Evolutionary conservation across 257 asterid genomes (phyloP).

Genomic region (Oldenlandia corymbosa): DNA sequence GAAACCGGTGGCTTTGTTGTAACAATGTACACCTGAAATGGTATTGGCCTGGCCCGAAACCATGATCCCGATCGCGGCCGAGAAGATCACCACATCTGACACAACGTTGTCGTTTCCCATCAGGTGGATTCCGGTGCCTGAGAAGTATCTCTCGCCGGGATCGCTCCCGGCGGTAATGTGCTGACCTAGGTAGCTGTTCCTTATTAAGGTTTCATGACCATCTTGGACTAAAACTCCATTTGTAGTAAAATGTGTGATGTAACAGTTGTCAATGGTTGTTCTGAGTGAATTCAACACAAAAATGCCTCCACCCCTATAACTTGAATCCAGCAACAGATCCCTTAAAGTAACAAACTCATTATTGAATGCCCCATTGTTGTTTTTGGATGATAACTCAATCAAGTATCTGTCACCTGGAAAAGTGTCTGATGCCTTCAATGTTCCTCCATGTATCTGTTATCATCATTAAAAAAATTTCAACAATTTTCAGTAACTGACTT

Average conservation of each 20-base stretch:
- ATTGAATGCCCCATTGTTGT: slow-evolving; percentile 32
- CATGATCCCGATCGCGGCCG: slow-evolving; percentile 63
- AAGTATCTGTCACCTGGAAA: slow-evolving; percentile 59
- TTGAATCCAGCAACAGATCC: slow-evolving; percentile 63
- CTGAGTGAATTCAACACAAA: slow-evolving; percentile 61
- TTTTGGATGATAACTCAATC: slow-evolving; percentile 52
- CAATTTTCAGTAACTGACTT: not conserved
- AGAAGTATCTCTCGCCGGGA: slow-evolving; percentile 43
- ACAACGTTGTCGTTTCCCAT: slow-evolving; percentile 71
- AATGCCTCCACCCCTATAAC: slow-evolving; percentile 72
- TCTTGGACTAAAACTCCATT: slow-evolving; percentile 56
- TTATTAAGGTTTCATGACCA: slow-evolving; percentile 80
- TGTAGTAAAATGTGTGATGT: slow-evolving; percentile 64
- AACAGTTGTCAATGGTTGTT: slow-evolving; percentile 70
- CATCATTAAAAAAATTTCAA: not conserved
- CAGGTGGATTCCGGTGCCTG: slow-evolving; percentile 65
- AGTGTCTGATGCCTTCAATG: slow-evolving; percentile 60
- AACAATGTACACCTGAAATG: slow-evolving; percentile 75
- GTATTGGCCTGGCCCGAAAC: slow-evolving; percentile 69
- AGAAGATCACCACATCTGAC: slow-evolving; percentile 72
- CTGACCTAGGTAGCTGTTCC: slow-evolving; percentile 71
- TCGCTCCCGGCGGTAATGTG: slow-evolving; percentile 82
- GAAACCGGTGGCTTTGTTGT: slow-evolving; percentile 82
- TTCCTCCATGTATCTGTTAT: slow-evolving; percentile 89
- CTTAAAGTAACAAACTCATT: slow-evolving; percentile 68